Conservation (phyloP, 208 protist species). For the Angomonas deanei region DNA sequence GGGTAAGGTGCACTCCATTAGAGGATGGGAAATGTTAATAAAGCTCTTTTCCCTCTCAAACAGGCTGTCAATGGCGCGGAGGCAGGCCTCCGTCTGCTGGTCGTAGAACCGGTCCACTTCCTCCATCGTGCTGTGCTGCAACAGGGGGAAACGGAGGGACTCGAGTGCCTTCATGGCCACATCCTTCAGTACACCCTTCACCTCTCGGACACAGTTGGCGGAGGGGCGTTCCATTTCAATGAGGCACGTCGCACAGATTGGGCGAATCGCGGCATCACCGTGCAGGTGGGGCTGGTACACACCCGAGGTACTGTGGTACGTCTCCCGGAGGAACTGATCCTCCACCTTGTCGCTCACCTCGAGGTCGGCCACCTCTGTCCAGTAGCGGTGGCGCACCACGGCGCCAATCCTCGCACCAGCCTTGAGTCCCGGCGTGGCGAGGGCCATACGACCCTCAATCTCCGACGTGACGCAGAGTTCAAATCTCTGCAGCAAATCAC, state of each 20-base stretch:
- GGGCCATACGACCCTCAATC: constrained; percentile 1
- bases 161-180: constrained; percentile 1
- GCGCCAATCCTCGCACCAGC: constrained; percentile 4
- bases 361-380: constrained; percentile 3
- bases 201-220: constrained; percentile 5
- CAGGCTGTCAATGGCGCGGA: constrained; percentile 3
- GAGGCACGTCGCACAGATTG: constrained; percentile 6
- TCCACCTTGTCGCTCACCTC: constrained; percentile 2
- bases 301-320: constrained; percentile 5
- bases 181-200: constrained; percentile 8
- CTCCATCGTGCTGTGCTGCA: constrained; percentile 6
- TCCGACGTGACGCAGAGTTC: not conserved
- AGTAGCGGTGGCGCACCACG: constrained; percentile 7
- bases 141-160: not conserved
- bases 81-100: constrained; percentile 3
- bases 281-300: constrained; percentile 1
- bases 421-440: not conserved
- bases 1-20: constrained; percentile 6
- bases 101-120: constrained; percentile 6
- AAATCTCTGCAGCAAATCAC: not conserved
- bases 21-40: constrained; percentile 7
- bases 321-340: constrained; percentile 4
- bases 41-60: constrained; percentile 7
- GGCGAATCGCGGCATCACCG: constrained; percentile 4
- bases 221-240: constrained; percentile 5